Base-by-base conservation (phyloP, 2,329 filamentous ascomycete genomes). In the Pyricularia sp. region DNA sequence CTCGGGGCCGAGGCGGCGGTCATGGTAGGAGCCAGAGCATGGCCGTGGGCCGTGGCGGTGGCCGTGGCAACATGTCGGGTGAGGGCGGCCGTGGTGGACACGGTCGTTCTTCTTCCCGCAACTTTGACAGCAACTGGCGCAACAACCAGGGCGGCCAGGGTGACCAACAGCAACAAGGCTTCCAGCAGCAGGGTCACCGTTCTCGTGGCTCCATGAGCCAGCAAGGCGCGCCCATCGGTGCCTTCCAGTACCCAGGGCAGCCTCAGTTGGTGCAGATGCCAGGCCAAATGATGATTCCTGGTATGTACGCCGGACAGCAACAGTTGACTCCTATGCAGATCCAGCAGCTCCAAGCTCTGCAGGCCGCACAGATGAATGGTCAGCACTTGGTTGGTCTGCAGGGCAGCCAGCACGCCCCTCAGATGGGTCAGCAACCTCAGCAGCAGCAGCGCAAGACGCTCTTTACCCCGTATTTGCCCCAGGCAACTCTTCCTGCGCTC, bases 111-210 rank as follows among this genome's bases (percentile, higher is more conserved):
- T 88, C 88, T 12, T 99, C 95, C 28, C 89, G 95, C 72, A 99
- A 98, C 81, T 98, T 98, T 76, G 95, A 99, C 73, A 90, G 94
- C 75, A 99, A 99, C 81, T 99, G 95, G 95, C 92, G 95, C 75
- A 96, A 93, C 76, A 94, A 92, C 72, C 91, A 92, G 77, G 90
- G 90, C 68, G 65, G 58, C 20, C 55, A 81, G 83, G 74, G 68
- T 77, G 61, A 77, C 75, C 69, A 77, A 76, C 69, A 84, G 84
- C 74, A 69, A 12, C 86, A 88, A 77, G 86, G 87, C 68, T 98
- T 98, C 84, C 94, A 97, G 79, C 94, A 94, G 50, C 58, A 61
- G 58, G 93, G 94, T 63, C 95, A 99, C 79, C 92, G 95, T 71
- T 82, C 88, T 72, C 92, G 95, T 70, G 90, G 86, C 72, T 98